Evolutionary conservation across 192 early-diverging fungal species (phyloP).

Genomic region (Funneliformis geosporum): DNA sequence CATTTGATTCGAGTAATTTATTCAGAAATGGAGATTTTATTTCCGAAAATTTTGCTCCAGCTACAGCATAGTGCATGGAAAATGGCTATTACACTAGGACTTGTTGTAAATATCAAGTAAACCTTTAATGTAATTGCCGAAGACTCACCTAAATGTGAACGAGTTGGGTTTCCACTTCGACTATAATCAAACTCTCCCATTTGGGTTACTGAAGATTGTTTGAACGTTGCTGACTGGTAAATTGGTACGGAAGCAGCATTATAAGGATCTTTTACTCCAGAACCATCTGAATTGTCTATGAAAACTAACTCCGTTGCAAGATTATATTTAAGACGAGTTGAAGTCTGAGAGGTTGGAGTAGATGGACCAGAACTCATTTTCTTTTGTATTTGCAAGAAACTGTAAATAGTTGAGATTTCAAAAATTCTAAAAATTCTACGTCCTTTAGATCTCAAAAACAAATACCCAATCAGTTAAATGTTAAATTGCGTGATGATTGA

Average conservation of each 20-base stretch:
- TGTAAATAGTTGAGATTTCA: too few relatives aligned
- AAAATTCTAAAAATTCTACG: too few relatives aligned
- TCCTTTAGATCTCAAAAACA: too few relatives aligned
- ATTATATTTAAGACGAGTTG: conserved; percentile 56
- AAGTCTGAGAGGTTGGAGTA: not conserved
- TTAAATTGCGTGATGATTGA: conserved; percentile 1
- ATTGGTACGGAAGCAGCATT: conserved; percentile 92
- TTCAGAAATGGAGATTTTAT: conserved; percentile 2
- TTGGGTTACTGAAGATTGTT: conserved; percentile 77
- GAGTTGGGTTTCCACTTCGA: conserved; percentile 96
- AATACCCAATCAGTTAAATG: too few relatives aligned
- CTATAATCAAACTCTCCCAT: conserved; percentile 95
- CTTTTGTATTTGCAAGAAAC: too few relatives aligned
- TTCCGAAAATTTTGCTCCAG: not conserved
- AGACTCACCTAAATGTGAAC: conserved; percentile 76
- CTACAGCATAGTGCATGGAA: not conserved
- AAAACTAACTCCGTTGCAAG: conserved; percentile 76
- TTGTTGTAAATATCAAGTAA: conserved; percentile 6
- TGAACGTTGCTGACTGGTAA: conserved; percentile 98
- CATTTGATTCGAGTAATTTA: conserved; percentile 4
- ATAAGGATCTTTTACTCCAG: conserved; percentile 82
- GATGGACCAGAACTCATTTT: not conserved
- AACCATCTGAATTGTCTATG: conserved; percentile 69
- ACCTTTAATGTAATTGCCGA: not conserved
- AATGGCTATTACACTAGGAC: not conserved